Evolutionary conservation across 495 filamentous ascomycete genomes (phyloP), one percentile per base, ranked within the genome.

Genomic region (Penicillium verhagenii): DNA sequence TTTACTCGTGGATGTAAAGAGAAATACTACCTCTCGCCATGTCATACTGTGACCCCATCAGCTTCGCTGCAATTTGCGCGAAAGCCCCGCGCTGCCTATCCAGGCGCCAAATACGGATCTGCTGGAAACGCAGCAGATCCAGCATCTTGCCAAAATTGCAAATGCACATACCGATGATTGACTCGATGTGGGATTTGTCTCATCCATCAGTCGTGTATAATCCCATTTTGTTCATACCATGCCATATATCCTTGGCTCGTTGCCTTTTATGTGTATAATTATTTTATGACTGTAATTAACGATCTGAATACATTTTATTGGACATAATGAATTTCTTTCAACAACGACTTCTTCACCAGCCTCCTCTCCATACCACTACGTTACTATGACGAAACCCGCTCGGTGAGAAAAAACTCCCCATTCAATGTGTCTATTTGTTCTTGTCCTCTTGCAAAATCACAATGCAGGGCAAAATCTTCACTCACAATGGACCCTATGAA

Each of bases 401-500:
- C n/a, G n/a, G n/a, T n/a, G n/a, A n/a, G n/a, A n/a, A n/a, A n/a
- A n/a, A n/a, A n/a, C n/a, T n/a, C n/a, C n/a, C n/a, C n/a, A n/a
- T n/a, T n/a, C n/a, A n/a, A n/a, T n/a, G n/a, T n/a, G n/a, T n/a
- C 3, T 14, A 35, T n/a, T 35, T 35, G 5, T 14, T 35, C 14
- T 35, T n/a, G 13, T 2, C 0, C 11, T 5, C 14, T 1, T 35
- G 11, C 16, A 14, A n/a, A n/a, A 1, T 14, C 33, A 35, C 33
- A 23, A 37, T 37, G 58, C 35, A 53, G 45, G 33, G 29, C 19
- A 21, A 42, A 26, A 33, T 58, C 33, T 45, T 35, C 1, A 57
- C 63, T 14, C 54, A 60, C 37, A 58, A 59, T 11, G 66, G 64
- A 14, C 52, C 61, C 19, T 60, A 57, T 23, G 52, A 55, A 40